A percentile compares a stretch with the other conserved stretches of the same genome.
Conservation (phyloP, 2,329 filamentous ascomycete species). For the Colletotrichum coccodes region DNA sequence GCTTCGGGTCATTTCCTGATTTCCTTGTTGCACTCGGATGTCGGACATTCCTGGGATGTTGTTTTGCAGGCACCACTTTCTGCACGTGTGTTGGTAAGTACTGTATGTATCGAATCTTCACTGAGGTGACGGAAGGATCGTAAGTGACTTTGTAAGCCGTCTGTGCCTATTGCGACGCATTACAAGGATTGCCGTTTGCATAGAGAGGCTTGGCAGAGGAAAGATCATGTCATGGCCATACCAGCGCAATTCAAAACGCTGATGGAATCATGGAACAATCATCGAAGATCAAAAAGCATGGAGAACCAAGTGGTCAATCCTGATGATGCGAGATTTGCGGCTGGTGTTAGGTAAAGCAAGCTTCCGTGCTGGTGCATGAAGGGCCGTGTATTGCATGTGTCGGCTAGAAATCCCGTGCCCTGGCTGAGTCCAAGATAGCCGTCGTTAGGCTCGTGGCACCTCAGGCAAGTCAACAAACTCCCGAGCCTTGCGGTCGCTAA, state of each 20-base stretch:
- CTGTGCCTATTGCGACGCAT: constrained; percentile 9
- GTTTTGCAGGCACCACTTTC: not conserved
- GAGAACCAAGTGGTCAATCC: not conserved
- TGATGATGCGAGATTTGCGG: not conserved
- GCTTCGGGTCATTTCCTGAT: not conserved
- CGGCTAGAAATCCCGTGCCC: not conserved
- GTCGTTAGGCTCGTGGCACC: not conserved
- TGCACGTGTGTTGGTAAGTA: not conserved
- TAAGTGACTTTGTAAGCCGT: not conserved
- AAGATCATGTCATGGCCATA: not conserved
- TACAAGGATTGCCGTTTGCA: not conserved
- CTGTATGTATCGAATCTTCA: not conserved
- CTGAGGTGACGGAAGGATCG: not conserved
- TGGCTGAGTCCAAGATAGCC: not conserved
- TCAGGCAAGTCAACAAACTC: constrained; percentile 9
- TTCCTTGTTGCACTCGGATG: not conserved
- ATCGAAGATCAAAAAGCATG: not conserved
- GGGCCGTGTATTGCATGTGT: constrained; percentile 8
- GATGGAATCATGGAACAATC: not conserved
- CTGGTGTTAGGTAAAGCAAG: not conserved
- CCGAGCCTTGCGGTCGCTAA: not conserved
- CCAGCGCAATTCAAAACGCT: not conserved
- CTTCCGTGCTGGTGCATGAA: constrained; percentile 9
- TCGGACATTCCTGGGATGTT: not conserved
- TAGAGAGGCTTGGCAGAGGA: constrained; percentile 4